Evolutionary conservation across 192 early-diverging fungal genomes (phyloP).

Genomic region (Glomus cerebriforme): DNA sequence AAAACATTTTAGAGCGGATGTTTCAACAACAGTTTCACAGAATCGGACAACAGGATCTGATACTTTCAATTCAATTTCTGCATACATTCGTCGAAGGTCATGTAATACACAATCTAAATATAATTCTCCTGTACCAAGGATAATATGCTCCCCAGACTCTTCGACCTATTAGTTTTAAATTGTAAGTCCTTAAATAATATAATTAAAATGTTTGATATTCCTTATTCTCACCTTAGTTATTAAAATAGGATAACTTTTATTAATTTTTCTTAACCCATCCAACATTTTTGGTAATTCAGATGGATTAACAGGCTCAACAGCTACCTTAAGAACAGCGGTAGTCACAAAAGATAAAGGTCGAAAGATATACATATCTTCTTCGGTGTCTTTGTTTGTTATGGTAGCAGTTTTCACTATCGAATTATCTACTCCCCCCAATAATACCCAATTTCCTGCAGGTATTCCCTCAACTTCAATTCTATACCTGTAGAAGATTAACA

Average conservation of each 20-base stretch:
- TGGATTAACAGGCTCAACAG: conserved; percentile 96
- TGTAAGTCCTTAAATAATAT: not conserved
- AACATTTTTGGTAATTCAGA: conserved; percentile 98
- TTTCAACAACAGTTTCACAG: conserved; percentile 94
- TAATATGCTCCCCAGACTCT: conserved; percentile 96
- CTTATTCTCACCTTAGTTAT: conserved; percentile 63
- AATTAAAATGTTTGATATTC: not conserved
- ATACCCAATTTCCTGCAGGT: conserved; percentile 87
- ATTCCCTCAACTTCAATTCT: conserved; percentile 78
- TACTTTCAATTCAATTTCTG: conserved; percentile 98
- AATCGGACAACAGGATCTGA: conserved; percentile 95
- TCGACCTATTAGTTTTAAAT: conserved; percentile 58
- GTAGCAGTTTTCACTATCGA: conserved; percentile 96
- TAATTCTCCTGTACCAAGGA: conserved; percentile 93
- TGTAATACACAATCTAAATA: conserved; percentile 97
- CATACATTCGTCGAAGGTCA: conserved; percentile 89
- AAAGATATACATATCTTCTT: conserved; percentile 82
- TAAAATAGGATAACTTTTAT: conserved; percentile 90
- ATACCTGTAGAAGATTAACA: conserved; percentile 51
- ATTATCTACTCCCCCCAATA: conserved; percentile 88
- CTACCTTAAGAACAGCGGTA: conserved; percentile 88
- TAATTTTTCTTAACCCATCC: conserved; percentile 93
- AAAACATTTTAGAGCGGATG: conserved; percentile 91
- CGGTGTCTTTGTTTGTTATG: conserved; percentile 67
- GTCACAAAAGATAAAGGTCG: conserved; percentile 81